Percentiles rank a stretch among this genome's conserved stretches.
phyloP scores from a whole-genome alignment of 2,329 filamentous ascomycete genomes.

The Fusarium sp. region DNA sequence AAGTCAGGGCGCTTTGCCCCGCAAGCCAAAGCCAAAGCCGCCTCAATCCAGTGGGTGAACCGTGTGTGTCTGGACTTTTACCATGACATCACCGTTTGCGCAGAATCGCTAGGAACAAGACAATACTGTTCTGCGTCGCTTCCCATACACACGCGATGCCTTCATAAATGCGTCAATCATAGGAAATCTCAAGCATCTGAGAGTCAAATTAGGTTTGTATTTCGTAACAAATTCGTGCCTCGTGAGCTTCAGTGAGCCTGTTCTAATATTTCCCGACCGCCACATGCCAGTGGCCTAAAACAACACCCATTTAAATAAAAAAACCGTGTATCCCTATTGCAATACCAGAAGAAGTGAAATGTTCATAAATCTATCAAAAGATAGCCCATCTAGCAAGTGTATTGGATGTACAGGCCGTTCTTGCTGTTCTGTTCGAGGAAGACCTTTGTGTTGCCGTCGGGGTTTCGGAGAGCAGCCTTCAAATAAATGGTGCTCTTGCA shows the following conservation, averaged over 20 bases:
- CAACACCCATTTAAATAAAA: constrained; percentile 3
- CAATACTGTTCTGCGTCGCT: neutral
- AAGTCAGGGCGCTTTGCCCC: neutral
- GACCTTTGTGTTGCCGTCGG: constrained; percentile 47
- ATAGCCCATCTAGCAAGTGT: constrained; percentile 20
- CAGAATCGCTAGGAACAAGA: neutral
- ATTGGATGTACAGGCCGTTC: constrained; percentile 51
- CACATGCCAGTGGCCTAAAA: neutral
- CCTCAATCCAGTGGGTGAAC: neutral
- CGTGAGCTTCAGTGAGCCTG: constrained; percentile 2
- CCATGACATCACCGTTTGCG: constrained; percentile 1
- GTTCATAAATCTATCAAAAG: neutral
- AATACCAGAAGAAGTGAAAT: constrained; percentile 28
- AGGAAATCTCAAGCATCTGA: neutral
- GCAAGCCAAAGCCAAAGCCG: neutral
- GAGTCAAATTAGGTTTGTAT: constrained; percentile 22
- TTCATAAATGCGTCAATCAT: neutral
- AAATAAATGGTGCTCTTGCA: constrained; percentile 51
- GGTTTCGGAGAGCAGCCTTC: constrained; percentile 45
- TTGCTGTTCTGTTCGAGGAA: constrained; percentile 51
- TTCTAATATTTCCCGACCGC: constrained; percentile 6
- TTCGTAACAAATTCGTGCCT: constrained; percentile 16
- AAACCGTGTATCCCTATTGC: neutral
- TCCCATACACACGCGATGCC: neutral
- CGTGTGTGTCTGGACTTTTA: neutral